A percentile compares a stretch with the other conserved stretches of the same genome.
Evolutionary conservation across 768 basidiomycete genomes (phyloP).

Genomic region (Ramaria sp.): DNA sequence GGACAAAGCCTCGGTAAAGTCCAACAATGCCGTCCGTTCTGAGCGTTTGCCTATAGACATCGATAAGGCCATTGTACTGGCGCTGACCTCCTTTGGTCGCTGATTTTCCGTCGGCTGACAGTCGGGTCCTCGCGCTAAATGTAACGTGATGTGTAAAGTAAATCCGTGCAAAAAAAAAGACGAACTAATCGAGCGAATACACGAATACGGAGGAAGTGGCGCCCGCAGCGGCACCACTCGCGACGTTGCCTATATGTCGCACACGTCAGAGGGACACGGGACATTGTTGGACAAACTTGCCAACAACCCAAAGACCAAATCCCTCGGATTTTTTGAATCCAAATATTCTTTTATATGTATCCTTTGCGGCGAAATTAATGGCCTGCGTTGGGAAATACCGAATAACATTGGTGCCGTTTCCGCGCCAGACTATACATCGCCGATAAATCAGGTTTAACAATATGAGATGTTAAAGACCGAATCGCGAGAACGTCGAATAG

Average conservation of each 20-base stretch:
- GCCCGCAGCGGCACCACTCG: constrained; percentile 32
- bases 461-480: not conserved
- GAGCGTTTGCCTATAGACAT: constrained; percentile 34
- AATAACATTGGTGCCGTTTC: constrained; percentile 28
- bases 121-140: constrained; percentile 29
- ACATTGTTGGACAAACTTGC: constrained; percentile 11
- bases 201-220: constrained; percentile 32
- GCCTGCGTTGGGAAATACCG: constrained; percentile 39
- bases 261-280: not conserved
- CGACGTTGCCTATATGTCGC: constrained; percentile 24
- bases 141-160: not conserved
- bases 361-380: constrained; percentile 33
- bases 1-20: constrained; percentile 32
- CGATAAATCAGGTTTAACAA: not conserved
- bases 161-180: not conserved
- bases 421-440: constrained; percentile 29
- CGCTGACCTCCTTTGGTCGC: constrained; percentile 27
- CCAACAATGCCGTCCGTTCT: constrained; percentile 30
- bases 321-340: constrained; percentile 27
- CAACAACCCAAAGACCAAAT: constrained; percentile 27
- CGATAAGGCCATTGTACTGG: constrained; percentile 31
- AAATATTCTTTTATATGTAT: constrained; percentile 29
- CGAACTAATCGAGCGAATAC: constrained; percentile 36
- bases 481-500: not conserved
- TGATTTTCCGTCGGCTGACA: constrained; percentile 30